Conservation (phyloP, 2,329 filamentous ascomycete genomes). For the Mycosphaerelloides madeirae region DNA sequence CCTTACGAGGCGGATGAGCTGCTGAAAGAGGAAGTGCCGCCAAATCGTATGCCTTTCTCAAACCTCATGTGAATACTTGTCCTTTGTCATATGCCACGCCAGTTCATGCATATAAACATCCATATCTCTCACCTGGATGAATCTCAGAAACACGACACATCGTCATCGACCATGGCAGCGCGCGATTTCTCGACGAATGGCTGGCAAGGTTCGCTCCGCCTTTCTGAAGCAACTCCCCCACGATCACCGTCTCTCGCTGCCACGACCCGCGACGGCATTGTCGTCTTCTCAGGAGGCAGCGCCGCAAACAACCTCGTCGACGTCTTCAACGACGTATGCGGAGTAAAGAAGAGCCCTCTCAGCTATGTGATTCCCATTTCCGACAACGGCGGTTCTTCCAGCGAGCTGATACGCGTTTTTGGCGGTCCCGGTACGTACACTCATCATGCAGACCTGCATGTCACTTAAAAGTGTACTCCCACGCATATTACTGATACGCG, state of each 20-base stretch:
- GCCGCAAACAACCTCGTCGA: conserved; percentile 94
- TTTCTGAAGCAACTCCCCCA: conserved; percentile 10
- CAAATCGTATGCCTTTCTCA: too few species aligned
- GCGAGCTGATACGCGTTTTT: conserved; percentile 88
- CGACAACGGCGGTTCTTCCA: conserved; percentile 92
- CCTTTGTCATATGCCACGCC: too few species aligned
- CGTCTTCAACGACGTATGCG: conserved; percentile 63
- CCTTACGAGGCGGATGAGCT: too few species aligned
- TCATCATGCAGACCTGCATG: conserved; percentile 17
- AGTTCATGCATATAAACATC: too few species aligned
- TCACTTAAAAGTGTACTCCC: background rate
- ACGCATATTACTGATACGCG: background rate
- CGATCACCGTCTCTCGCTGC: conserved; percentile 20
- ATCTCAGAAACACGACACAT: background rate
- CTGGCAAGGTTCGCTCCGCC: conserved; percentile 13
- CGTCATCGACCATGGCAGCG: conserved; percentile 6
- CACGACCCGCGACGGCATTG: conserved; percentile 52
- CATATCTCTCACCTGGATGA: too few species aligned
- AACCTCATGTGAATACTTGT: background rate
- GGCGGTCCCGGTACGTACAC: conserved; percentile 70
- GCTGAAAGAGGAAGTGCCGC: too few species aligned
- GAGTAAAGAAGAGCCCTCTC: conserved; percentile 62
- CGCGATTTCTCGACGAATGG: conserved; percentile 17
- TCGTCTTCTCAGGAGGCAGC: conserved; percentile 71
- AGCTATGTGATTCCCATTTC: conserved; percentile 92